Base-by-base conservation (phyloP, 2,329 filamentous ascomycete species). In the Aspergillus sp. region DNA sequence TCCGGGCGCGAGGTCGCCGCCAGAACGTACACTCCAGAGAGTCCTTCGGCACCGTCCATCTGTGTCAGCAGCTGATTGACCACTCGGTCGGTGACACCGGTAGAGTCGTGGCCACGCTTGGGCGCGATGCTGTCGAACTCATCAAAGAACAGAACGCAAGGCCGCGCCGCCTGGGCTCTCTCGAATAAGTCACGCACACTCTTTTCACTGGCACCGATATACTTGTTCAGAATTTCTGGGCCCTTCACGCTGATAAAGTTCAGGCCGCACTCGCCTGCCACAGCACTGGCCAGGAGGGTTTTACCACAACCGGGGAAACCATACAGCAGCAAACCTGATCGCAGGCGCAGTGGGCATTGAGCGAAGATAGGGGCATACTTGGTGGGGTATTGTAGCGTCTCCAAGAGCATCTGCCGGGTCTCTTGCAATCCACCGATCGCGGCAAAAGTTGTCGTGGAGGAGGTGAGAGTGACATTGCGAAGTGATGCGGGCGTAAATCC, bases 231-330 rank as follows among this genome's bases (percentile, higher is more conserved):
- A 53, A 99, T 97, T 71, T 99, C 95, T 0, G 94, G 94, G 0
- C 94, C 94, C 75, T 99, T 99, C 65, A 99, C 94, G 38, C 87
- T 92, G 72, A 99, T 99, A 73, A 99, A 99, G 72, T 99, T 99
- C 55, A 99, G 84, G 0, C 93, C 93, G 65, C 93, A 97, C 75
- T 99, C 94, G 51, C 93, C 93, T 11, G 95, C 94, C n/a, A 99
- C 93, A 0, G 94, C 94, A 52, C 90, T 95, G 17, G 95, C 94
- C 9, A 99, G 83, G 8, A 99, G 81, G 0, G 94, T 99, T 75
- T 99, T 99, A 56, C 95, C 95, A 66, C 94, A 97, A 2, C 94
- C 94, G 0, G 94, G 94, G 65, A 89, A 97, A 24, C 94, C 94
- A 67, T 99, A 99, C 0, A 99, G 81, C 3, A 99, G 80, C 2